A percentile compares a stretch with the other conserved stretches of the same genome.
These are phyloP conservation scores for Leishmania arabica DNA, from an alignment of 208 protist species.

Conservation along the genomic window DNA sequence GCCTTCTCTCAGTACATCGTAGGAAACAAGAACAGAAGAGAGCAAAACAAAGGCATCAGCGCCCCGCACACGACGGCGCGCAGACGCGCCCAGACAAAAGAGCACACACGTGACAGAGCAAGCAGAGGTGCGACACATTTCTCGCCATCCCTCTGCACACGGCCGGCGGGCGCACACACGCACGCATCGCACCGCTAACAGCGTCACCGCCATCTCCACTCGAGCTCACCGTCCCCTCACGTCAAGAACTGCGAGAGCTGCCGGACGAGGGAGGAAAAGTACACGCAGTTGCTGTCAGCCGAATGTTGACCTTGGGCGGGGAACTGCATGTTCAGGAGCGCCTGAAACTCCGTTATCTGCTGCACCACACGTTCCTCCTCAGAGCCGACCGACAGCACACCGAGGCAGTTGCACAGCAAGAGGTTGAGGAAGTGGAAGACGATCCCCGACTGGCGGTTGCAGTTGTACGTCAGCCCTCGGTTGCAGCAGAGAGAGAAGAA, in stretches of 20 bases:
- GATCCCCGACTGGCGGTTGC: slow-evolving; percentile 47
- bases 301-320: slow-evolving; percentile 88
- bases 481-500: slow-evolving; percentile 88
- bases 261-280: slow-evolving; percentile 76
- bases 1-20: background rate
- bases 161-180: background rate
- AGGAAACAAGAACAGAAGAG: background rate
- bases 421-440: slow-evolving; percentile 90
- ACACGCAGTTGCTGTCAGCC: slow-evolving; percentile 88
- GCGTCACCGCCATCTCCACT: background rate
- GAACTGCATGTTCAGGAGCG: slow-evolving; percentile 77
- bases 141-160: background rate
- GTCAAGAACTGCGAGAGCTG: slow-evolving; percentile 48
- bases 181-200: background rate
- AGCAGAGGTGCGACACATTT: background rate
- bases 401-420: slow-evolving; percentile 80
- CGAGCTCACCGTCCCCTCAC: background rate
- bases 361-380: slow-evolving; percentile 39
- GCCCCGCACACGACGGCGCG: background rate
- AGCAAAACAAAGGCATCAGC: background rate
- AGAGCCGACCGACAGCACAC: slow-evolving; percentile 69
- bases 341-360: slow-evolving; percentile 79
- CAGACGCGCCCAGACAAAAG: no score
- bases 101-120: background rate
- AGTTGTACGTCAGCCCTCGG: slow-evolving; percentile 75